Evolutionary conservation across 495 filamentous ascomycete species (phyloP), one percentile per base, ranked within the genome.

Genomic region (Aspergillus bertholletiae): DNA sequence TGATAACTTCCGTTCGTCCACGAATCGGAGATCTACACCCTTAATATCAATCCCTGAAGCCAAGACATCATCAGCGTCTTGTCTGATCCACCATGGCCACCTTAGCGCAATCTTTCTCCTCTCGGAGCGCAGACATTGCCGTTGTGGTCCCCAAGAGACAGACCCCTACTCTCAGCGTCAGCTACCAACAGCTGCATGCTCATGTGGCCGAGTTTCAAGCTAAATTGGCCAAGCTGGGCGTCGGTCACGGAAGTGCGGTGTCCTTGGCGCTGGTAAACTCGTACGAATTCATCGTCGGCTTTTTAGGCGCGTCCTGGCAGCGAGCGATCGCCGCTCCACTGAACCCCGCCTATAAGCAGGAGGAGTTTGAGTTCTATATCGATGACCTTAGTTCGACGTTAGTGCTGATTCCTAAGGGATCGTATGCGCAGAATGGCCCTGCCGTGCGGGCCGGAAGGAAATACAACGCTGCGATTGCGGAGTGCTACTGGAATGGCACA

Each of bases 301-400:
- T 94, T 73, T 78, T 94, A 21, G 89, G 88, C 15, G 77, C 83
- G 15, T 81, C 88, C 7, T 87, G 83, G 80, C 89, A 93, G 73
- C 81, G 89, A 54, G 85, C 75, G 23, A 87, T 91, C 57, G 89
- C 89, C 20, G 89, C 89, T 5, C 89, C 89, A 3, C 74, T 94
- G 49, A 92, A 93, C 70, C 82, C 88, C 20, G 86, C 83, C 24
- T 93, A 94, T 73, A 92, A 90, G 73, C 87, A 92, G 62, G 83
- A 85, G 24, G 89, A 93, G 67, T 92, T 93, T 64, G 88, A 93
- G 67, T 92, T 94, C 71, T 94, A 92, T 67, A 91, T 93, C 58
- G 84, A 89, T 32, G 89, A 94, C 67, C 78, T 94, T 59, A 87
- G 80, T 60, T 89, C 88, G 9, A 85, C 84, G 34, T 70, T 93